Percentiles rank a stretch among this genome's conserved stretches.
Conservation (phyloP, 2,329 filamentous ascomycete genomes). For the Sclerotinia sclerotiorum region DNA sequence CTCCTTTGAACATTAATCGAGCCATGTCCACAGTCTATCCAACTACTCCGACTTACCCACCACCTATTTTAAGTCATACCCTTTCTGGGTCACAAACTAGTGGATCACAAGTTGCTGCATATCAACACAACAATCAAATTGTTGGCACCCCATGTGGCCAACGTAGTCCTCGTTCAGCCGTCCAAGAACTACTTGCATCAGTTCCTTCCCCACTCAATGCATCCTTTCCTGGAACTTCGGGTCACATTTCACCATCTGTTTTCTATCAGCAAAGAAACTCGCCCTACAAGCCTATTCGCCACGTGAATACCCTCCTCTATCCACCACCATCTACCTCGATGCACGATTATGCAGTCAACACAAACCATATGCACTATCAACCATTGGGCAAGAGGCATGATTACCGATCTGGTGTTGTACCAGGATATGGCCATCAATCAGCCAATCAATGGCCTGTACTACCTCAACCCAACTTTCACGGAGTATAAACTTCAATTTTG, state of each 20-base stretch:
- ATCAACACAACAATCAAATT: constrained; percentile 19
- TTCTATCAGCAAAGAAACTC: constrained; percentile 87
- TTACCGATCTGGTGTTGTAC: constrained; percentile 68
- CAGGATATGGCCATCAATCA: constrained; percentile 49
- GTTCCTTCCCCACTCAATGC: constrained; percentile 43
- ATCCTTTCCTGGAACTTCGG: constrained; percentile 48
- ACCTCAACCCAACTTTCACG: constrained; percentile 41
- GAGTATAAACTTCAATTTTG: background rate
- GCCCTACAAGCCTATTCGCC: constrained; percentile 86
- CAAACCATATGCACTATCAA: constrained; percentile 76
- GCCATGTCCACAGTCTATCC: constrained; percentile 78
- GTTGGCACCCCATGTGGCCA: constrained; percentile 40
- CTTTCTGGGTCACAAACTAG: constrained; percentile 31
- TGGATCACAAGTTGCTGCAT: constrained; percentile 16
- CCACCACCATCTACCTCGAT: constrained; percentile 80
- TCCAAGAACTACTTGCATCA: constrained; percentile 40
- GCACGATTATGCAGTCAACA: constrained; percentile 68
- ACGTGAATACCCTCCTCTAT: constrained; percentile 87
- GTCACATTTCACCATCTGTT: constrained; percentile 70
- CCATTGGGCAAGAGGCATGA: constrained; percentile 69
- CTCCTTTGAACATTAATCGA: constrained; percentile 44
- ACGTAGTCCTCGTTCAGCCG: constrained; percentile 37
- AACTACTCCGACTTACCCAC: constrained; percentile 50
- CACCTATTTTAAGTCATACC: constrained; percentile 43
- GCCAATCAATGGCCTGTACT: constrained; percentile 37